Base-by-base conservation (phyloP, 257 asterid genomes). In the Lithospermum erythrorhizon region DNA sequence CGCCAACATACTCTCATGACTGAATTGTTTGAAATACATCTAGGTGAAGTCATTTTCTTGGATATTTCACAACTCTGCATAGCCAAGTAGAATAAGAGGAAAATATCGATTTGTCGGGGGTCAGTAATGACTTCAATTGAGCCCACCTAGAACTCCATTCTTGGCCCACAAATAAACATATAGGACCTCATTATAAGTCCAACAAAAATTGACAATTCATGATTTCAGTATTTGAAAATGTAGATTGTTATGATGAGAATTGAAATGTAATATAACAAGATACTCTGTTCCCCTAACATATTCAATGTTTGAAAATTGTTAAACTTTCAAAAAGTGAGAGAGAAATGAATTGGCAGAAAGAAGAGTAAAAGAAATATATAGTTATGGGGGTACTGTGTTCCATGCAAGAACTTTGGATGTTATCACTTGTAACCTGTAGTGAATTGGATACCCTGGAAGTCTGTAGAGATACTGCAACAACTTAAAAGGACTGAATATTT, bases 331-430 rank as follows among this genome's bases (percentile, higher is more conserved):
- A 51, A 53, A 19, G n/a, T n/a, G 55, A 65, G 32, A 16, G 64
- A 58, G 27, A 24, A 27, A 27, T 27, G 32, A 6, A 27, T 27
- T 27, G 6, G 22, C 27, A 47, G 49, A 24, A n/a, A 21, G n/a
- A 63, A 27, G 27, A 21, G 37, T 23, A 23, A 6, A 35, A 68
- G 59, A 17, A 41, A 37, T 35, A 24, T 25, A 21, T 21, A 15
- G 48, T 69, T 63, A 78, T 79, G 89, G 81, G 82, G 67, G 20
- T 21, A 19, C 51, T 78, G 78, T 78, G 84, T 72, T 56, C 32
- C 23, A 48, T 51, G 60, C 56, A n/a, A 29, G 11, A 51, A 22
- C 4, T 64, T 35, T 70, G 66, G 74, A 64, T 11, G 21, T 29
- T 63, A 19, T 20, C 25, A 0, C 21, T n/a, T 20, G 23, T 18